Evolutionary conservation across 176 grass and related monocot genomes (phyloP).

Genomic region (Typha latifolia): DNA sequence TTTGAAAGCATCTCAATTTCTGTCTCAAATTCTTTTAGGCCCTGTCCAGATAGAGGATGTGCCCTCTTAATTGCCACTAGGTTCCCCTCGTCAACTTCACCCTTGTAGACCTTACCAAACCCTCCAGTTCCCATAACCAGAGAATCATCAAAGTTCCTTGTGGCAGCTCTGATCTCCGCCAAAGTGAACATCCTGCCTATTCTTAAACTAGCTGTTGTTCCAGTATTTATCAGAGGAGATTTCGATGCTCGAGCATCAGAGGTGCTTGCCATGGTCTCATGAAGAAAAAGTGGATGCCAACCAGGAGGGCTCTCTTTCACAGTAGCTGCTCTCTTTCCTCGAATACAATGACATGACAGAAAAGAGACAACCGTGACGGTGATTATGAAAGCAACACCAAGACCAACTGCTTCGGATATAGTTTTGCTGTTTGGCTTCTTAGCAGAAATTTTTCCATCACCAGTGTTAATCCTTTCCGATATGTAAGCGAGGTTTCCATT

Average conservation of each 20-base stretch:
- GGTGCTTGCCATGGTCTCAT: conserved; percentile 81
- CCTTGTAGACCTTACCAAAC: conserved; percentile 93
- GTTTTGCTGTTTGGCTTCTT: conserved; percentile 27
- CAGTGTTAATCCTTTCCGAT: conserved; percentile 46
- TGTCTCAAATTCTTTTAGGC: conserved; percentile 84
- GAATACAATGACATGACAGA: conserved; percentile 45
- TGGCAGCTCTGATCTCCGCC: conserved; percentile 62
- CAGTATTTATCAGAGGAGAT: conserved; percentile 27
- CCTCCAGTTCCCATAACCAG: conserved; percentile 75
- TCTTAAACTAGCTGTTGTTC: conserved; percentile 42
- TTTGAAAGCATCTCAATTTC: conserved; percentile 98
- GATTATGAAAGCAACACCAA: conserved; percentile 38
- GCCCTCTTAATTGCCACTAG: conserved; percentile 78
- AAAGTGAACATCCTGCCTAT: conserved; percentile 66
- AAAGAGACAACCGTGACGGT: conserved; percentile 32
- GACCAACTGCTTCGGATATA: conserved; percentile 48
- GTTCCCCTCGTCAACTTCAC: conserved; percentile 50
- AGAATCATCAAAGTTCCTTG: conserved; percentile 81
- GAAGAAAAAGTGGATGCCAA: conserved; percentile 84
- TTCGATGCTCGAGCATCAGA: conserved; percentile 49
- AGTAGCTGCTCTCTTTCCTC: conserved; percentile 45
- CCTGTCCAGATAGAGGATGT: conserved; percentile 65
- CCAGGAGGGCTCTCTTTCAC: conserved; percentile 52
- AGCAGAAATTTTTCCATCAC: conserved; percentile 12
- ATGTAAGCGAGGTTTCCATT: conserved; percentile 50